Base-by-base conservation (phyloP, 2,329 filamentous ascomycete species). In the Lasiodiplodia citricola region DNA sequence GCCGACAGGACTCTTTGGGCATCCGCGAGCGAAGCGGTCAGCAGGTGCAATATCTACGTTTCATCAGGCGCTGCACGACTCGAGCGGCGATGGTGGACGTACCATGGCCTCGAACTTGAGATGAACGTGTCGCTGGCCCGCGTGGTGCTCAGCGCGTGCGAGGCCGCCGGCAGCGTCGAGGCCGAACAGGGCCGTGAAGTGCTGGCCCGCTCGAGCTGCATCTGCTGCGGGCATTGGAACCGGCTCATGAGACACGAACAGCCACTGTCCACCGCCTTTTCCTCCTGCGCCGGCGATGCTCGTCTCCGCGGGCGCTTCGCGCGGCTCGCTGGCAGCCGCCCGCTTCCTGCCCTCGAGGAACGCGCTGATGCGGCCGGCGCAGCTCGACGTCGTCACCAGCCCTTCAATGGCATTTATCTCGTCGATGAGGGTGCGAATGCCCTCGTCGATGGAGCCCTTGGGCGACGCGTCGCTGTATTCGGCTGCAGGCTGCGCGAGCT, bases 91-190 rank as follows among this genome's bases (percentile, higher is more conserved):
- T 65, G 58, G 28, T 68, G 65, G 31, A 58, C 89, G 77, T 86
- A 97, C 94, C 93, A 97, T 94, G 4, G 94, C 93, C 78, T 97
- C 94, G 76, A 96, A 97, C 80, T 97, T 96, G 81, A 97, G 92
- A 79, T 95, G 93, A 63, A 97, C 84, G 70, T 85, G 83, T 68
- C 84, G 80, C 70, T 76, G 73, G 21, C 74, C 72, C 55, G 85
- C 55, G 23, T 70, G 62, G 35, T 60, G 67, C 55, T 72, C 66
- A n/a, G 37, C 54, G 47, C 16, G 62, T 14, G 54, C 50, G 11
- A 57, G 47, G 50, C 51, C 62, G 18, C 66, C 54, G 18, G 67
- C 35, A 5, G 67, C 66, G 18, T 70, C 54, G 25, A 78, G 87
- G 80, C 75, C 87, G 83, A 74, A 81, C 21, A 70, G 63, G 31